Conservation (phyloP, 192 early-diverging fungal species). For the Coemansia sp. region DNA sequence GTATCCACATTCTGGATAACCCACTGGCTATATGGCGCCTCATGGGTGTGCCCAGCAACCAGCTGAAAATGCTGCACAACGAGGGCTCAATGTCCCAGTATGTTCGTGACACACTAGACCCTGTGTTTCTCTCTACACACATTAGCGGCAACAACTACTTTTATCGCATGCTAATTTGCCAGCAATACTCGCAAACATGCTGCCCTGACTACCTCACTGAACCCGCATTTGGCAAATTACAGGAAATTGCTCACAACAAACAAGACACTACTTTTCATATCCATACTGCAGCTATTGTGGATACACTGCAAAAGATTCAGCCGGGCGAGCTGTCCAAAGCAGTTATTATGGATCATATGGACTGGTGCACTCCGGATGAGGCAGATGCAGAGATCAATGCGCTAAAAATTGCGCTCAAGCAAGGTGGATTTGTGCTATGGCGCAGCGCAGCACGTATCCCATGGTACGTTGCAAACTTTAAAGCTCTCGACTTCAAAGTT, state of each 20-base stretch:
- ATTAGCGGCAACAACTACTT: conserved; percentile 81
- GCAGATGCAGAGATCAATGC: conserved; percentile 69
- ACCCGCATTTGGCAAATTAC: conserved; percentile 64
- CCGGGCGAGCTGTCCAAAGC: conserved; percentile 72
- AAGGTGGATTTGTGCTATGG: conserved; percentile 76
- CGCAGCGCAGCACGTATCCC: conserved; percentile 75
- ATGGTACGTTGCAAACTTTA: conserved; percentile 80
- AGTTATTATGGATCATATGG: conserved; percentile 87
- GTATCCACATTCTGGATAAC: conserved; percentile 70
- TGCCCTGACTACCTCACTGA: conserved; percentile 77
- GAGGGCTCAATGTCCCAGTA: conserved; percentile 79
- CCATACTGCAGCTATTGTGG: conserved; percentile 79
- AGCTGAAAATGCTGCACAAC: conserved; percentile 80
- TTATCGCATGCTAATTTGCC: conserved; percentile 74
- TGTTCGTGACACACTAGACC: conserved; percentile 79
- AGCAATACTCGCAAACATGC: conserved; percentile 65
- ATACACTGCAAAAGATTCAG: conserved; percentile 60
- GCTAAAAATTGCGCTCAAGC: conserved; percentile 59
- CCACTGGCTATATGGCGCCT: conserved; percentile 82
- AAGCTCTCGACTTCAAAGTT: conserved; percentile 67
- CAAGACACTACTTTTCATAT: conserved; percentile 59
- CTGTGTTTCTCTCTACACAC: conserved; percentile 61
- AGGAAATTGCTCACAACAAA: conserved; percentile 15
- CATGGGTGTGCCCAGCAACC: conserved; percentile 80
- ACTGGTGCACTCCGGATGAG: conserved; percentile 75